Evolutionary conservation across 2,329 filamentous ascomycete species (phyloP).

Genomic region (Fusarium sp.): DNA sequence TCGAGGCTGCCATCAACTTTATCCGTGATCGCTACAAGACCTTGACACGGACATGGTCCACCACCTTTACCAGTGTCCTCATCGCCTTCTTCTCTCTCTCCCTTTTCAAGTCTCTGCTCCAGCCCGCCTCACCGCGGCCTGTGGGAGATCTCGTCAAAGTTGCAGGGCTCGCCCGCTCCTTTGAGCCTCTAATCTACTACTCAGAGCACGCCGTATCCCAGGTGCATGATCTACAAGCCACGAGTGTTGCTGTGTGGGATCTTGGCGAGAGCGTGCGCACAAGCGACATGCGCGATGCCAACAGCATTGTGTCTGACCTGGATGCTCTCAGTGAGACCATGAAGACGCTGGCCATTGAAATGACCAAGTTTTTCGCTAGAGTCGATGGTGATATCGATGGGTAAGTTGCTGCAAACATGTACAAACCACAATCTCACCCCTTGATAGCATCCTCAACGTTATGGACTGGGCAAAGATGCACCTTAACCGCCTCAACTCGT

Average conservation of each 20-base stretch:
- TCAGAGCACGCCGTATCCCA: slow-evolving; percentile 90
- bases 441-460: slow-evolving; percentile 81
- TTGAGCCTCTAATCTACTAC: slow-evolving; percentile 95
- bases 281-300: slow-evolving; percentile 91
- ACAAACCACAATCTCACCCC: slow-evolving; percentile 18
- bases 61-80: slow-evolving; percentile 71
- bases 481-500: slow-evolving; percentile 74
- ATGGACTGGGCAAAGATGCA: slow-evolving; percentile 97
- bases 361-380: slow-evolving; percentile 92
- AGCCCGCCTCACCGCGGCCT: slow-evolving; percentile 67
- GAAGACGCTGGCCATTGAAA: slow-evolving; percentile 84
- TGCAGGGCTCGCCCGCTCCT: slow-evolving; percentile 87
- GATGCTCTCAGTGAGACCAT: slow-evolving; percentile 88
- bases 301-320: slow-evolving; percentile 85
- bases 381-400: slow-evolving; percentile 93
- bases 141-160: slow-evolving; percentile 84
- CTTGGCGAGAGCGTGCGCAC: slow-evolving; percentile 88
- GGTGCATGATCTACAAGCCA: slow-evolving; percentile 89
- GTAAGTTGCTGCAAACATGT: slow-evolving; percentile 54
- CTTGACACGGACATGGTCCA: slow-evolving; percentile 77
- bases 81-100: slow-evolving; percentile 74
- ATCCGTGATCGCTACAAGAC: slow-evolving; percentile 69
- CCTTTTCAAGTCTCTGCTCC: slow-evolving; percentile 73
- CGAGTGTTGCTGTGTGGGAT: slow-evolving; percentile 94
- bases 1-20: slow-evolving; percentile 78